phyloP scores from a whole-genome alignment of 2,329 filamentous ascomycete species.

The Aureobasidium sp. region DNA sequence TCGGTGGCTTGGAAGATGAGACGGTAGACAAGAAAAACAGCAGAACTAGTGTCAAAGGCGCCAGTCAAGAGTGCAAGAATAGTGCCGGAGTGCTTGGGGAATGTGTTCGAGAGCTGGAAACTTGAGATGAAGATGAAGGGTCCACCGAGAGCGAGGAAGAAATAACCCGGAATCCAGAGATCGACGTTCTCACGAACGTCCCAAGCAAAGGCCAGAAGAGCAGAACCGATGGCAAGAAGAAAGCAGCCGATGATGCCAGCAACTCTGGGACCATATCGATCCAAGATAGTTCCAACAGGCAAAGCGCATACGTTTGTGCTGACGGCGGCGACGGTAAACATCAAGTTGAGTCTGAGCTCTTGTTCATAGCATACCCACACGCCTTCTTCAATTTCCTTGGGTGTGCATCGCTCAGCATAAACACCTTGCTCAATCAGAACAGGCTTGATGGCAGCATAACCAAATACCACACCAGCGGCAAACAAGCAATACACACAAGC shows the following conservation, averaged over 20 bases:
- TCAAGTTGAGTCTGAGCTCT: constrained; percentile 66
- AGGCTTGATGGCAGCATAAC: constrained; percentile 78
- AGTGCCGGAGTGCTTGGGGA: constrained; percentile 43
- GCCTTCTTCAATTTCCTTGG: constrained; percentile 43
- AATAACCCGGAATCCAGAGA: constrained; percentile 48
- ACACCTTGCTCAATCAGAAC: constrained; percentile 67
- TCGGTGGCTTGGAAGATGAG: constrained; percentile 39
- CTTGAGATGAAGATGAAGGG: constrained; percentile 47
- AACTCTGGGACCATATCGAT: constrained; percentile 71
- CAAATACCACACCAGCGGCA: constrained; percentile 73
- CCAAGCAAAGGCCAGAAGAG: constrained; percentile 63
- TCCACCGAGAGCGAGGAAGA: constrained; percentile 44
- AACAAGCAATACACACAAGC: constrained; percentile 69
- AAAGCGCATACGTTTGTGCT: constrained; percentile 81
- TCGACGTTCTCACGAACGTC: constrained; percentile 56
- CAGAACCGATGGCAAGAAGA: constrained; percentile 61
- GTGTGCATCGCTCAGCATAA: constrained; percentile 58
- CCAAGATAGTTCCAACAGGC: constrained; percentile 77
- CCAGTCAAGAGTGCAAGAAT: constrained; percentile 46
- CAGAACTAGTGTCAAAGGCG: constrained; percentile 45
- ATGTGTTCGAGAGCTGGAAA: constrained; percentile 46
- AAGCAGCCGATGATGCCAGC: constrained; percentile 65
- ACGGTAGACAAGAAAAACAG: constrained; percentile 43
- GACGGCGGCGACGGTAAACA: constrained; percentile 87
- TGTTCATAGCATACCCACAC: constrained; percentile 52